Evolutionary conservation across 2,329 filamentous ascomycete species (phyloP), one percentile per base, ranked within the genome.

Genomic region (Aspergillus brasiliensis): DNA sequence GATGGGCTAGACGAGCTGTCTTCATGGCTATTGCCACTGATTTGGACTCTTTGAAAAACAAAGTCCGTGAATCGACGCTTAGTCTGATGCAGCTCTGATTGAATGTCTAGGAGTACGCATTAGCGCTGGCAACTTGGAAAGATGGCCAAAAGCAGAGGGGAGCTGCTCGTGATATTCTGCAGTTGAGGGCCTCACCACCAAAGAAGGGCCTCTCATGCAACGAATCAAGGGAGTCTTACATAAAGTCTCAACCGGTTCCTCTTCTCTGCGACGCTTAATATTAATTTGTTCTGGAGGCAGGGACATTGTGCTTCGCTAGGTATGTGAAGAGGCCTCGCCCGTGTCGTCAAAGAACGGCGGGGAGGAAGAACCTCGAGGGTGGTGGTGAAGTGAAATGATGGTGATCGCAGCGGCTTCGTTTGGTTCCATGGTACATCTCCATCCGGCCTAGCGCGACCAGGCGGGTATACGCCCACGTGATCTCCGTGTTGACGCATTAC

Each of bases 221-320:
- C 17, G 28, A n/a, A 57, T 13, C 25, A 44, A 40, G 42, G 37
- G 48, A 48, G 27, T 57, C 73, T 59, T 79, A 83, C 80, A 81
- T 52, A 85, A 74, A 21, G 80, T 78, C 61, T 86, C 83, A n/a
- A 84, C 80, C 3, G 84, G 82, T 51, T 83, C 82, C 56, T 86
- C 83, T 57, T 81, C 80, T 57, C 83, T 80, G 64, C 84, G 82
- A 58, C 84, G 79, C 73, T 86, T 86, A 69, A 86, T 80, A 23
- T 78, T 80, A 53, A 83, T 81, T 42, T 81, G 77, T 56, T 83
- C 80, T 42, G 81, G 81, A 47, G 80, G 79, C 40, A 80, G 67
- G 27, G 80, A 58, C 80, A 83, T 83, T 6, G 21, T 57, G 48
- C 21, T 23, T 5, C 27, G 34, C 10, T 27, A 52, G 21, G 11